Evolutionary conservation across 2,329 filamentous ascomycete species (phyloP), one percentile per base, ranked within the genome.

Genomic region (Trichoderma sp.): DNA sequence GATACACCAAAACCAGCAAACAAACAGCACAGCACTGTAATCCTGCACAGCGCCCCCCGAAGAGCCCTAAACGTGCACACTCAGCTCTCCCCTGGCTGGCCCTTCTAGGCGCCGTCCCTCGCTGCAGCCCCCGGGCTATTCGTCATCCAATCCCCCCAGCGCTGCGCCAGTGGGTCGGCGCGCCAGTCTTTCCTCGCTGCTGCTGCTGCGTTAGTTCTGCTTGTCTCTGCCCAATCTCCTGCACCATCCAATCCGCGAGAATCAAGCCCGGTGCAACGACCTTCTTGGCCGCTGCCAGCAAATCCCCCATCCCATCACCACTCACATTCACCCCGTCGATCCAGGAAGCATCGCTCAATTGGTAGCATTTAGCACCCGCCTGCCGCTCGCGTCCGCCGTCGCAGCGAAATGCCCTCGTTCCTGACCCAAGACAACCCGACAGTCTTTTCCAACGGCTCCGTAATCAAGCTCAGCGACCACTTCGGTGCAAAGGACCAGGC

Each of bases 331-430:
- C n/a, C 73, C 73, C 53, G n/a, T 69, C 72, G 65, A 75, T 9
- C 38, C 65, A 63, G 33, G 45, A 41, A 75, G 66, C 74, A 76
- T 76, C 63, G 75, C 75, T 75, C 75, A 72, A 76, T 76, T 71
- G 73, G 67, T 76, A 76, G 73, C 75, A 72, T 72, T 75, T 76
- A 76, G 45, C 75, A 67, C 21, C 53, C 38, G 71, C 59, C 41
- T 56, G 62, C 56, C 75, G 72, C 60, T 73, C 64, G 72, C 67
- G 73, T 66, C 45, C 66, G 35, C 65, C 72, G 71, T 71, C 74
- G 72, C 71, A 75, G 76, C 82, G 83, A 83, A 79, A 90, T 90
- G 88, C 88, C 88, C 85, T 89, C 88, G 78, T 90, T 89, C 82
- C 81, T 89, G 78, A 85, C 85, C 81, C 85, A 88, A 82, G 83